These are phyloP conservation scores for Exophiala alcalophila DNA, from an alignment of 2,329 filamentous ascomycete genomes.

Conservation along the genomic window DNA sequence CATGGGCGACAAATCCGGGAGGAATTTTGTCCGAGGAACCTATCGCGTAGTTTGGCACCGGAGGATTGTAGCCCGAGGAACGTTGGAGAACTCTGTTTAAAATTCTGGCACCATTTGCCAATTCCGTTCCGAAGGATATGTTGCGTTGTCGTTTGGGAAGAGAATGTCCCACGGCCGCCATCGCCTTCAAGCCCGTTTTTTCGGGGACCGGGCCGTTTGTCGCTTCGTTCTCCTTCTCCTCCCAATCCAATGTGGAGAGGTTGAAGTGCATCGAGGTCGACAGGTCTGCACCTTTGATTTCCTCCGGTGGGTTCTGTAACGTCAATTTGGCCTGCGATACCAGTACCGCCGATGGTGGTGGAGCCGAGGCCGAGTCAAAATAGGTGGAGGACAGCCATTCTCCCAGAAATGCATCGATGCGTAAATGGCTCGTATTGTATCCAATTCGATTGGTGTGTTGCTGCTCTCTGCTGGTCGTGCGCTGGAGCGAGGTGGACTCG, in stretches of 20 bases:
- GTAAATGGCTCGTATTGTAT: conserved; percentile 46
- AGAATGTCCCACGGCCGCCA: conserved; percentile 29
- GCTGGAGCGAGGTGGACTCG: conserved; percentile 6
- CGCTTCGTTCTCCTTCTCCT: conserved; percentile 36
- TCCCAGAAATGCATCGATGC: conserved; percentile 87
- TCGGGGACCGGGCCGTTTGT: conserved; percentile 35
- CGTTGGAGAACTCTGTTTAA: conserved; percentile 19
- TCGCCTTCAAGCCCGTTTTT: conserved; percentile 28
- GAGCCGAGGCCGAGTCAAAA: conserved; percentile 86
- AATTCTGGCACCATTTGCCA: conserved; percentile 21
- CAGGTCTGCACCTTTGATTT: conserved; percentile 43
- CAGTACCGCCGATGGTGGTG: conserved; percentile 83
- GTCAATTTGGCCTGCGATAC: conserved; percentile 84
- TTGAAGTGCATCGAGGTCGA: conserved; percentile 26
- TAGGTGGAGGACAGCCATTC: conserved; percentile 95
- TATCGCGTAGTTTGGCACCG: conserved; percentile 77
- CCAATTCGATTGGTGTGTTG: conserved; percentile 19
- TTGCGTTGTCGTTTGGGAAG: conserved; percentile 26
- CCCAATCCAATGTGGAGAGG: conserved; percentile 14
- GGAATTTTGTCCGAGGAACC: conserved; percentile 79
- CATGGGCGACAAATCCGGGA: conserved; percentile 82
- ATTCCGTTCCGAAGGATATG: conserved; percentile 26
- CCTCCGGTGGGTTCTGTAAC: conserved; percentile 71
- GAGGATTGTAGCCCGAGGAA: conserved; percentile 63
- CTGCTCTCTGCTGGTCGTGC: conserved; percentile 10